Evolutionary conservation across 2,329 filamentous ascomycete species (phyloP), one percentile per base, ranked within the genome.

Genomic region (Simplicillium aogashimaense): DNA sequence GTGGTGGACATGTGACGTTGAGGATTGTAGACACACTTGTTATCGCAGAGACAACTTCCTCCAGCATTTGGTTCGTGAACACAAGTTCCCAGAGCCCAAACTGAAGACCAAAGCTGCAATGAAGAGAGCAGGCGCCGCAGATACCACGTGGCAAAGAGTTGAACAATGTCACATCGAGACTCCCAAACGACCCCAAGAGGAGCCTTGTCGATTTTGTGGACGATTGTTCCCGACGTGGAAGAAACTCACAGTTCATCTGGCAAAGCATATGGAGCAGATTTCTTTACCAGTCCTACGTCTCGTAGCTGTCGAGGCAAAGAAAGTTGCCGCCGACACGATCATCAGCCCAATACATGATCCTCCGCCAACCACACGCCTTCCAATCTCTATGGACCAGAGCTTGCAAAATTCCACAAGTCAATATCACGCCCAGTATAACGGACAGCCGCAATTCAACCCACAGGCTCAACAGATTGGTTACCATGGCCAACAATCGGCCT

Each of bases 251-350:
- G 86, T 92, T n/a, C 89, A 95, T 61, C 64, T 95, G 56, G 87
- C 87, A 37, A 90, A 90, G 59, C 89, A 95, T 58, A 92, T 95
- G 87, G 87, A 95, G 59, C 80, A 87, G 48, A 84, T 95, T 54
- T 86, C 85, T 52, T 74, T 95, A 54, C 88, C 89, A 0, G 76
- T 95, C 28, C 67, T 94, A 41, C 64, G 67, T 13, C 66, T 81
- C 3, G 76, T 81, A 3, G 67, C 67, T 5, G 56, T 52, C 30
- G 60, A 51, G 39, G 59, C 61, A 31, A 68, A 62, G 45, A 65
- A 69, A 36, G 61, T 81, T 14, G 66, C 72, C 17, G 67, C 69
- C 7, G 76, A 83, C 49, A 82, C 77, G 16, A 67, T 82, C 47
- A 80, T 84, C 57, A 83, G 78, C 52, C 80, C 80, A 1, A 68